Evolutionary conservation across 805 yeast species (phyloP), one percentile per base, ranked within the genome.

Genomic region (Candida morakotiae): DNA sequence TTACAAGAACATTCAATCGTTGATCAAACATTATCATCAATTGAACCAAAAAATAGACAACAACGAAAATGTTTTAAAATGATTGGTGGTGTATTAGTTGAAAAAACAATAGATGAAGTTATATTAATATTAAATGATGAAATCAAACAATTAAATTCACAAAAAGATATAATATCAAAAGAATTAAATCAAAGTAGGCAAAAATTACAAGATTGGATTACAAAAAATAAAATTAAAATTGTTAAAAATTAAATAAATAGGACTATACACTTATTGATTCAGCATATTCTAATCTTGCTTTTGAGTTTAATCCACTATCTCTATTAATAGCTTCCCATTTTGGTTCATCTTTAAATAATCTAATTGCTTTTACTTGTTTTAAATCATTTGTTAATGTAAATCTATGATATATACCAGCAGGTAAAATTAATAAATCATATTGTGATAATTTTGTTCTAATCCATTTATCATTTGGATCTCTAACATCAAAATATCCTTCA

Each of bases 351-450:
- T 87, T 79, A 67, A 91, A 91, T 49, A 91, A 63, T 47, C 98
- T 70, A 52, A 85, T 57, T 3, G 98, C 95, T 41, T 75, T 74
- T 47, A 91, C 82, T 47, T 74, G 73, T 56, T 79, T 77, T 34
- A 64, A 53, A 14, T 54, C 52, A 30, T 67, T 60, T 8, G 87
- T 72, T 45, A 91, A 69, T 1, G 97, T 87, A 61, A 91, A 91
- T 18, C 98, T 75, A 62, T 91, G 98, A 58, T 87, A 91, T 25
- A 91, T 87, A 0, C 98, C 98, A 1, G 95, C 87, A 0, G 98
- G 98, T 22, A 84, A 67, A 36, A 85, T 73, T 39, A 84, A 55
- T 50, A 83, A 64, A 52, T 91, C 98, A 31, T 81, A 73, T 37
- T 73, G 69, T 21, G 56, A 66, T 24, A 88, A 69, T 42, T 74